Percentiles rank a stretch among this genome's conserved stretches.
phyloP scores from a whole-genome alignment of 257 asterid genomes.

The Nyctanthes arbortristis region DNA sequence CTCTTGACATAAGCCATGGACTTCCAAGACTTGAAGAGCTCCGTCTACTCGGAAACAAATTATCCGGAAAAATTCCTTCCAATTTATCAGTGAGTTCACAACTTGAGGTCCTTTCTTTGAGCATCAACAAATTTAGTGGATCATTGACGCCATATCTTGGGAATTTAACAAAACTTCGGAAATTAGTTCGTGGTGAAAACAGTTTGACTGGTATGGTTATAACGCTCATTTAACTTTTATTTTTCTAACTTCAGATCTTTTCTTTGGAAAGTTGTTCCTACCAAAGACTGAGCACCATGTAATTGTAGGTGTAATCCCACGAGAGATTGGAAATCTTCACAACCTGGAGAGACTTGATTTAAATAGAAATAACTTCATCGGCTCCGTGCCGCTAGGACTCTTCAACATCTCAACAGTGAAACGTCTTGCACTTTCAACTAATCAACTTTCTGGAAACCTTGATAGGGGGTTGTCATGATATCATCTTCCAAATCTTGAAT shows the following conservation, averaged over 20 bases:
- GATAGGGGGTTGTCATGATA: not conserved
- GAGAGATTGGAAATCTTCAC: constrained; percentile 10
- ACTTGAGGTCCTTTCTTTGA: not conserved
- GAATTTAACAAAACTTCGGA: not conserved
- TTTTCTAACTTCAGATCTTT: no score
- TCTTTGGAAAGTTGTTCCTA: no score
- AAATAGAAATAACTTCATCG: not conserved
- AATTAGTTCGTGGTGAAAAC: not conserved
- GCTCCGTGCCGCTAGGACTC: constrained; percentile 9
- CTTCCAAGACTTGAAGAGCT: not conserved
- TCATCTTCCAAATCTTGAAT: constrained; percentile 3
- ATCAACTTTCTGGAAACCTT: constrained; percentile 18
- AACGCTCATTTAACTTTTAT: no score
- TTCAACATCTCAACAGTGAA: constrained; percentile 15
- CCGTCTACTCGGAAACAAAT: not conserved
- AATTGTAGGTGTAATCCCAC: constrained; percentile 17
- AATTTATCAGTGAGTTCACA: no score
- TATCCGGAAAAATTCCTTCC: not conserved
- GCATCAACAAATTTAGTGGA: constrained; percentile 14
- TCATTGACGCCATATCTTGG: constrained; percentile 13
- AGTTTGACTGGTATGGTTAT: constrained; percentile 14
- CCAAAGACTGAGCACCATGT: no score
- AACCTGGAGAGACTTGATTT: not conserved
- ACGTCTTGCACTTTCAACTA: not conserved
- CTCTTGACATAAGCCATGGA: constrained; percentile 1